phyloP scores from a whole-genome alignment of 768 basidiomycete species.

The Auricularia cornea region DNA sequence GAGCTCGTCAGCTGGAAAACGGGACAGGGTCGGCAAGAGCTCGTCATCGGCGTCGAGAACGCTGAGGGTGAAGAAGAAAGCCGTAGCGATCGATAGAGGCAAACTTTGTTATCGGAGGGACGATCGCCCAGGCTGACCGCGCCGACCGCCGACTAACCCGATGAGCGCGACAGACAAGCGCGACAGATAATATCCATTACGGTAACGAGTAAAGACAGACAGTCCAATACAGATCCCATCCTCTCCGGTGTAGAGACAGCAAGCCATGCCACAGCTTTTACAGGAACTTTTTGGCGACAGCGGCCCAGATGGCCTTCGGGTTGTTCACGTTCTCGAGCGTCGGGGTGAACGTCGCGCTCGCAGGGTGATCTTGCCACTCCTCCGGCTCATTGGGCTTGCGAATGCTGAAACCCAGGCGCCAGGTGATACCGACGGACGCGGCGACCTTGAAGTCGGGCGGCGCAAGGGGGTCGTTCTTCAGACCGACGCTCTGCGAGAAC shows the following conservation, averaged over 20 bases:
- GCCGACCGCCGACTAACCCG: too few relatives aligned
- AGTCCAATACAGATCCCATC: too few relatives aligned
- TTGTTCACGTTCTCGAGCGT: slow-evolving; percentile 40
- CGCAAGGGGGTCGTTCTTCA: slow-evolving; percentile 47
- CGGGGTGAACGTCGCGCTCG: slow-evolving; percentile 5
- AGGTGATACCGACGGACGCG: slow-evolving; percentile 39
- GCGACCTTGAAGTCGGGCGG: slow-evolving; percentile 51
- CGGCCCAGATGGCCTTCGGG: slow-evolving; percentile 47
- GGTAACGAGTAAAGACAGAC: too few relatives aligned
- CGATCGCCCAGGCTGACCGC: too few relatives aligned
- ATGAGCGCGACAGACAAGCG: too few relatives aligned
- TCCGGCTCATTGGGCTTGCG: slow-evolving; percentile 44
- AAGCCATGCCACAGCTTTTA: not conserved
- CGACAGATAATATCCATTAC: too few relatives aligned
- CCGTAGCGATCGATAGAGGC: too few relatives aligned
- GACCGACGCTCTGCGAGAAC: slow-evolving; percentile 13
- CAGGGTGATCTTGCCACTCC: slow-evolving; percentile 15
- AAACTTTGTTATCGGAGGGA: too few relatives aligned
- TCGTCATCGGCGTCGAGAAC: too few relatives aligned
- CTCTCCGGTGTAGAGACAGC: not conserved
- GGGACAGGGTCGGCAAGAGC: too few relatives aligned
- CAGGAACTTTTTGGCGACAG: slow-evolving; percentile 21
- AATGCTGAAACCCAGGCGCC: slow-evolving; percentile 54
- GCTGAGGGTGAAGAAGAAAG: too few relatives aligned
- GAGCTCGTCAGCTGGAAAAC: too few relatives aligned